Evolutionary conservation across 106 monocot genomes (phyloP), one percentile per base, ranked within the genome.

Genomic region (Acorus gramineus): DNA sequence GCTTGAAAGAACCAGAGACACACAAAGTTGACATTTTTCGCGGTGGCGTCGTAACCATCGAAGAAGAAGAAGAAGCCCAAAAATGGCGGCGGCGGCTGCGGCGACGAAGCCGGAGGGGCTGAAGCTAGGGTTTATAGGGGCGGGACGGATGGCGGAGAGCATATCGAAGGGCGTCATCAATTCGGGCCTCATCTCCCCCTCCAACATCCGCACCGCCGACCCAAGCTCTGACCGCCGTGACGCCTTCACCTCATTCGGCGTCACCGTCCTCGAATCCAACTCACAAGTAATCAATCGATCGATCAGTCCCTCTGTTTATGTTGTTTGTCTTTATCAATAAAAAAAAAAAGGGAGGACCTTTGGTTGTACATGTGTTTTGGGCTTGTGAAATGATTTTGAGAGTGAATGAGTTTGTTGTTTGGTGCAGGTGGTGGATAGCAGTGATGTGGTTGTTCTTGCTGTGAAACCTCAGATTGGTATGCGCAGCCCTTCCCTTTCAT

Each of bases 91-190:
- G 28, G 28, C 28, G 14, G 9, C 56, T 3, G 11, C 4, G 43
- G 49, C 51, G 49, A 3, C 56, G 2, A 48, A 65, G 43, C 70
- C 65, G 59, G 81, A 87, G 4, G 71, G 57, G 50, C 85, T 73
- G 73, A 74, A 56, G 49, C 61, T 96, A 3, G 91, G 96, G 5
- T 91, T 96, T 62, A 52, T 96, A 42, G 96, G 96, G 4, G 87
- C 87, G 2, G 91, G 96, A 12, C 91, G 88, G 78, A 69, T 96
- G 85, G 96, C 95, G 52, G 95, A 96, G 83, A 87, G 87, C 90
- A 96, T 91, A 52, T 74, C 85, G 12, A 71, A 85, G 0, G 87
- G 91, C 47, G 91, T 91, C 5, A 65, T 67, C 55, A 79, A 68
- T 47, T 85, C 96, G 42, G 87, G 83, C 59, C 73, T 91, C 55